Percentiles rank a stretch among this genome's conserved stretches.
These are phyloP conservation scores for Ceratobasidium sp. DNA, from an alignment of 1,284 basidiomycete species.

Conservation along the genomic window DNA sequence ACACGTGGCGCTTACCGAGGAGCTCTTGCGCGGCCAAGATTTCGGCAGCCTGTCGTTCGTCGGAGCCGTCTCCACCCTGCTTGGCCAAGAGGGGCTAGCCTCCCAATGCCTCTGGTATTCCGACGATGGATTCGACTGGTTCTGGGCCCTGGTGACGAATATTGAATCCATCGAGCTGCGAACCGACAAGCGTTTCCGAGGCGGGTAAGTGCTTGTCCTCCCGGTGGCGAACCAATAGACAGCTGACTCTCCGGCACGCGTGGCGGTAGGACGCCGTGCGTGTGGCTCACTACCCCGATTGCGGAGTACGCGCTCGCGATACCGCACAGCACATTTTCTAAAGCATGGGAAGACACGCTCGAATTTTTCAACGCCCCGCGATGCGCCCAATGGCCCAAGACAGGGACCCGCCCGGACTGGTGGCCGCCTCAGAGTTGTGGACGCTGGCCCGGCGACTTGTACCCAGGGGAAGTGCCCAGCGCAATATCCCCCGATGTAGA, in stretches of 20 bases:
- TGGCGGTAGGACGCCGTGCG: not conserved
- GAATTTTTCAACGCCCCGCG: not conserved
- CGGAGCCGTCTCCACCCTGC: constrained; percentile 10
- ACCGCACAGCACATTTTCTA: not conserved
- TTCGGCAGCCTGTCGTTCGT: not conserved
- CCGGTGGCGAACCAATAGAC: no score
- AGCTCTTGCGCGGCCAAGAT: not conserved
- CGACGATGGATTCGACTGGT: constrained; percentile 16
- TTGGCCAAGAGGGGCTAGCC: not conserved
- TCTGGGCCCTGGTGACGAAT: not conserved
- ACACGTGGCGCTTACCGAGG: not conserved
- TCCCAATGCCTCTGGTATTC: constrained; percentile 18
- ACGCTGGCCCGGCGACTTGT: not conserved
- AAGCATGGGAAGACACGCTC: constrained; percentile 8
- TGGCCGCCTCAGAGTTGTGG: not conserved
- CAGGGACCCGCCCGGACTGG: constrained; percentile 2
- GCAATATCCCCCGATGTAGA: not conserved
- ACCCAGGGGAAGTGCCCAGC: not conserved
- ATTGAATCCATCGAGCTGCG: not conserved
- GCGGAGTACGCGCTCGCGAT: constrained; percentile 16
- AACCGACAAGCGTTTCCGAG: not conserved
- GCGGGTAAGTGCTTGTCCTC: not conserved
- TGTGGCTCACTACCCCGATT: not conserved
- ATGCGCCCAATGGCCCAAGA: not conserved
- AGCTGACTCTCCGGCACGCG: not conserved